A percentile compares a stretch with the other conserved stretches of the same genome.
These are phyloP conservation scores for Cyclotella atomus DNA, from an alignment of 108 stramenopile species.

Conservation along the genomic window DNA sequence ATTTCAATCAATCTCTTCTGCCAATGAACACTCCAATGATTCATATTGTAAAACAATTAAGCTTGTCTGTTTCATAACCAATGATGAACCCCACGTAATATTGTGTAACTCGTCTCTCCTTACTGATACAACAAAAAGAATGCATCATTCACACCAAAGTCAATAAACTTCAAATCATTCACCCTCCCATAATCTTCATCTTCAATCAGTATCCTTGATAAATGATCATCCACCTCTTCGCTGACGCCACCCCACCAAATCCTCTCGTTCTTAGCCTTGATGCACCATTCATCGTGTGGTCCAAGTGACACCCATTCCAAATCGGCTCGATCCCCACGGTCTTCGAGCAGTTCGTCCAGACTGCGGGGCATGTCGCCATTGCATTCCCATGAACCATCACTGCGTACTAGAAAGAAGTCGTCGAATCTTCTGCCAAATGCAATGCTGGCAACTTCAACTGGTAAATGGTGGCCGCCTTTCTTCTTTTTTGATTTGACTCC, in stretches of 20 bases:
- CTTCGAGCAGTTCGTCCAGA: slow-evolving; percentile 60
- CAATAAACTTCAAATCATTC: slow-evolving; percentile 59
- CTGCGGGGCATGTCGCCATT: slow-evolving; percentile 63
- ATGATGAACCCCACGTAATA: no score
- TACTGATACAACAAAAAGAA: slow-evolving; percentile 55
- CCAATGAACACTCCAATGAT: no score
- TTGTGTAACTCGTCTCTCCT: background rate
- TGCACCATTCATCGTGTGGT: slow-evolving; percentile 77
- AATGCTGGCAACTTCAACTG: slow-evolving; percentile 30
- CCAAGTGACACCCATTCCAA: slow-evolving; percentile 71
- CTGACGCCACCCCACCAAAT: slow-evolving; percentile 85
- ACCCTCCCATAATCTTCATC: slow-evolving; percentile 32
- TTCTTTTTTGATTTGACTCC: background rate
- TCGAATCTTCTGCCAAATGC: slow-evolving; percentile 75
- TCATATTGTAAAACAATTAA: no score
- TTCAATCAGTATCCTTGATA: slow-evolving; percentile 49
- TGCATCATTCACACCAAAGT: slow-evolving; percentile 76
- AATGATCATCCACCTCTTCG: slow-evolving; percentile 57
- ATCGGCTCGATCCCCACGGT: slow-evolving; percentile 62
- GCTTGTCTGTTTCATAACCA: no score
- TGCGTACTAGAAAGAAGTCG: slow-evolving; percentile 72
- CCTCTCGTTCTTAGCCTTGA: slow-evolving; percentile 72
- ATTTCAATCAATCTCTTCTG: no score
- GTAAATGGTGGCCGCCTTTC: slow-evolving; percentile 3
- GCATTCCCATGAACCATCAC: slow-evolving; percentile 81